Evolutionary conservation across 2,329 filamentous ascomycete species (phyloP).

Genomic region (Ramularia endophylla): DNA sequence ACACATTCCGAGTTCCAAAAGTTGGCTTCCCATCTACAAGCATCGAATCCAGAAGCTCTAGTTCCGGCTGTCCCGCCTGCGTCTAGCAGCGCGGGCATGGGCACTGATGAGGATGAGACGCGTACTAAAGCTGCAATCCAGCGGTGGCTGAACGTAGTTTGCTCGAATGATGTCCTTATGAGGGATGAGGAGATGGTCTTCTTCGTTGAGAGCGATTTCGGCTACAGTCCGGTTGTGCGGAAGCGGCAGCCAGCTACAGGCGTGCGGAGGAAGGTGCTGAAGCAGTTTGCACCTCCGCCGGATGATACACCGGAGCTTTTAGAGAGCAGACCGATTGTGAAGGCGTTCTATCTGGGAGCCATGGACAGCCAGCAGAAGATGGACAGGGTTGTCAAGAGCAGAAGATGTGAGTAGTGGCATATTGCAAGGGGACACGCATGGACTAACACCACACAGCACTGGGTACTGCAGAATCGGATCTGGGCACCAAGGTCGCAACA

Average conservation of each 20-base stretch:
- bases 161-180: constrained; percentile 86
- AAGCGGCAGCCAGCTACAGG: constrained; percentile 97
- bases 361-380: constrained; percentile 99
- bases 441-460: constrained; percentile 57
- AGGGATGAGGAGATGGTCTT: constrained; percentile 95
- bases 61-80: constrained; percentile 93
- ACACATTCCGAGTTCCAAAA: constrained; percentile 95
- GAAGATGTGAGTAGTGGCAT: constrained; percentile 61
- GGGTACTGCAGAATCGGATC: constrained; percentile 85
- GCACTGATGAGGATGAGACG: constrained; percentile 90
- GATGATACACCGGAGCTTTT: constrained; percentile 95
- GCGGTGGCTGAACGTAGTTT: constrained; percentile 91
- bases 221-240: constrained; percentile 90
- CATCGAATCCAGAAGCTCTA: constrained; percentile 92
- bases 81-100: constrained; percentile 87
- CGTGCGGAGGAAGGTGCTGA: constrained; percentile 88
- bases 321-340: constrained; percentile 82
- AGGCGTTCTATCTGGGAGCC: constrained; percentile 88
- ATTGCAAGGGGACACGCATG: not conserved
- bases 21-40: constrained; percentile 91
- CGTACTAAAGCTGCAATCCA: constrained; percentile 87
- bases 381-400: constrained; percentile 84
- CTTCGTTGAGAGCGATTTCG: constrained; percentile 98
- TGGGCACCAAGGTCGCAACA: constrained; percentile 79
- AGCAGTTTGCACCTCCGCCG: constrained; percentile 95